phyloP scores from a whole-genome alignment of 2,329 filamentous ascomycete genomes.

The Penicillium sumatraense region DNA sequence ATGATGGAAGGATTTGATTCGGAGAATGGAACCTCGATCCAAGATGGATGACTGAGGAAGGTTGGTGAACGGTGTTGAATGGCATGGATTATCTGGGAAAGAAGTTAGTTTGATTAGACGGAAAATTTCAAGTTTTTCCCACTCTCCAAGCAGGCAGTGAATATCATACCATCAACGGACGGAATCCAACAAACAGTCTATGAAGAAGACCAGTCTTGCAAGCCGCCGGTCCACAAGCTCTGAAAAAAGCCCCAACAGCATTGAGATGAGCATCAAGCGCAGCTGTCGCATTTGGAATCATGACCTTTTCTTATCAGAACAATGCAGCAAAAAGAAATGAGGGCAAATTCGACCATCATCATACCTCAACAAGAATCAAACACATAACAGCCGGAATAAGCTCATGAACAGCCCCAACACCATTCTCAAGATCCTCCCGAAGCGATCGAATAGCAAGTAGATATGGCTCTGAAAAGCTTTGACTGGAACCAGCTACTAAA shows the following conservation, averaged over 20 bases:
- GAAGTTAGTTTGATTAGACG: no score
- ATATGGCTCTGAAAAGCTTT: not conserved
- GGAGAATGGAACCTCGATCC: constrained; percentile 39
- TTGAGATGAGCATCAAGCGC: constrained; percentile 38
- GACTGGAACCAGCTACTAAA: not conserved
- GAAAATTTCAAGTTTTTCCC: no score
- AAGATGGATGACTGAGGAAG: constrained; percentile 37
- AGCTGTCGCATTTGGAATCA: constrained; percentile 34
- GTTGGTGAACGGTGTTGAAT: constrained; percentile 33
- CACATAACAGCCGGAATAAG: constrained; percentile 43
- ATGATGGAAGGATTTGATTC: constrained; percentile 30
- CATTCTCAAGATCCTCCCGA: constrained; percentile 14
- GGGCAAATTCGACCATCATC: not conserved
- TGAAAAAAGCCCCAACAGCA: constrained; percentile 42
- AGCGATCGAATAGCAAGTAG: constrained; percentile 29
- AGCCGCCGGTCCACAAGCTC: constrained; percentile 32
- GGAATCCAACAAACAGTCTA: constrained; percentile 45
- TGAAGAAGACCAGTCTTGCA: constrained; percentile 43
- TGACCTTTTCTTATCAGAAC: constrained; percentile 29
- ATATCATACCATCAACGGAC: constrained; percentile 46
- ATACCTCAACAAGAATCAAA: constrained; percentile 36
- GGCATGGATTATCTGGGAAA: constrained; percentile 34
- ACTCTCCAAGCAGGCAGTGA: no score
- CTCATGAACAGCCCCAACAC: constrained; percentile 12
- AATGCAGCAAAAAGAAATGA: not conserved